These are phyloP conservation scores for Lepidium didymum DNA, from an alignment of 345 rosid species.

Conservation along the genomic window DNA sequence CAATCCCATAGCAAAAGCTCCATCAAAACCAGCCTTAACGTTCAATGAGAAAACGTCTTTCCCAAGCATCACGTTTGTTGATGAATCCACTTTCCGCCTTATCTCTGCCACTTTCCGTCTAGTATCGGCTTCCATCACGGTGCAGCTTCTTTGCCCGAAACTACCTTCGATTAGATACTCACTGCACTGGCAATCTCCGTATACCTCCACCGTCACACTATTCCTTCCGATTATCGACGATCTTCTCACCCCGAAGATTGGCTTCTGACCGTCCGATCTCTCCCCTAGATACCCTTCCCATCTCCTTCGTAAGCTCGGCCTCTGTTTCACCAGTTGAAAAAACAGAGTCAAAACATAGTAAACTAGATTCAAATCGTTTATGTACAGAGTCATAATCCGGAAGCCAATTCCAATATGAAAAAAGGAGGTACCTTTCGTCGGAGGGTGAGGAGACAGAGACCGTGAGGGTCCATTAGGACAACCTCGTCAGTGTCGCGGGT, in stretches of 20 bases:
- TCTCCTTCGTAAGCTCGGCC: slow-evolving; percentile 64
- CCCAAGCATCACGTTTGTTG: slow-evolving; percentile 78
- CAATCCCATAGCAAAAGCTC: slow-evolving; percentile 86
- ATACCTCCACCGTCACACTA: slow-evolving; percentile 48
- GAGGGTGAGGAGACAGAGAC: slow-evolving; percentile 85
- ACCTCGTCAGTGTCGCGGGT: slow-evolving; percentile 51
- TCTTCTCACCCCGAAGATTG: slow-evolving; percentile 59
- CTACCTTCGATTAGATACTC: slow-evolving; percentile 75
- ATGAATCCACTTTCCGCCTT: slow-evolving; percentile 73
- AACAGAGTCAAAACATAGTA: background rate
- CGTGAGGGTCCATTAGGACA: slow-evolving; percentile 85
- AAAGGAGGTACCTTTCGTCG: slow-evolving; percentile 54
- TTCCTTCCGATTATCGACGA: slow-evolving; percentile 57
- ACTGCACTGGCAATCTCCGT: slow-evolving; percentile 33
- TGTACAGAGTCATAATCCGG: background rate
- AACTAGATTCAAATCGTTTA: background rate
- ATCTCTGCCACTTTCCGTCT: slow-evolving; percentile 70
- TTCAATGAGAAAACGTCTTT: slow-evolving; percentile 76
- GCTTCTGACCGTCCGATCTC: slow-evolving; percentile 53
- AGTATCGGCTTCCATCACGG: slow-evolving; percentile 31
- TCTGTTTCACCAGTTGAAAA: slow-evolving; percentile 24
- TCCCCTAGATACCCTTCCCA: slow-evolving; percentile 68
- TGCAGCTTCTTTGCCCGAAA: slow-evolving; percentile 53
- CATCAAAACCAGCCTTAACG: slow-evolving; percentile 69
- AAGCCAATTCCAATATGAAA: background rate